These are phyloP conservation scores for Neofusicoccum laricinum DNA, from an alignment of 2,329 filamentous ascomycete genomes.

Conservation along the genomic window DNA sequence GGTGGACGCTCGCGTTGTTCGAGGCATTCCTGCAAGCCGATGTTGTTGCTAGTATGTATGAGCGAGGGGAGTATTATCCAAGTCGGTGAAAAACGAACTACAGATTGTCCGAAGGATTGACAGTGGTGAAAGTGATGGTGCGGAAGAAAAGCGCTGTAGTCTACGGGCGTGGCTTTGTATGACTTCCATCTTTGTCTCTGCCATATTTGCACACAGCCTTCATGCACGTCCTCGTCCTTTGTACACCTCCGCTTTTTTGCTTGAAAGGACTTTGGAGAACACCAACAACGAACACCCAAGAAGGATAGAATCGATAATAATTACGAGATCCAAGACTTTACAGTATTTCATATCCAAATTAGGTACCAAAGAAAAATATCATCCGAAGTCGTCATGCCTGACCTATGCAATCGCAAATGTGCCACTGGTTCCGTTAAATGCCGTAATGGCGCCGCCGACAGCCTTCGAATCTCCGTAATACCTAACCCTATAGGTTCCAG, in stretches of 20 bases:
- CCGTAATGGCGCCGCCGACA: slow-evolving; percentile 57
- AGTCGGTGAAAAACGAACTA: too few relatives aligned
- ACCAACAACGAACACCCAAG: not conserved
- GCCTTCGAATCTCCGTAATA: slow-evolving; percentile 85
- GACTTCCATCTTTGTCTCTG: not conserved
- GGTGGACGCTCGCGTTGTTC: not conserved
- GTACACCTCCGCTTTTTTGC: not conserved
- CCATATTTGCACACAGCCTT: not conserved
- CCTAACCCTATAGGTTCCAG: slow-evolving; percentile 71
- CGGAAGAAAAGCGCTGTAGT: not conserved
- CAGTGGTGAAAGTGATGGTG: not conserved
- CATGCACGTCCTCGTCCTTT: not conserved
- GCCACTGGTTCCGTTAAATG: slow-evolving; percentile 64
- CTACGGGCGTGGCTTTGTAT: not conserved
- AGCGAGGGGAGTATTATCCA: too few relatives aligned
- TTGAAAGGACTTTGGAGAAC: not conserved
- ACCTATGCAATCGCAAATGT: not conserved
- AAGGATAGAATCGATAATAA: not conserved
- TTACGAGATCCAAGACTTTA: not conserved
- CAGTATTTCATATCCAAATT: not conserved
- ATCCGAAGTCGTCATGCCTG: too few relatives aligned
- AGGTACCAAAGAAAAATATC: not conserved
- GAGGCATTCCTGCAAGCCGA: not conserved
- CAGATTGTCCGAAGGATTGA: too few relatives aligned
- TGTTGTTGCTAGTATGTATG: too few relatives aligned